Base-by-base conservation (phyloP, 495 filamentous ascomycete genomes). In the Hypoxylon fragiforme region DNA sequence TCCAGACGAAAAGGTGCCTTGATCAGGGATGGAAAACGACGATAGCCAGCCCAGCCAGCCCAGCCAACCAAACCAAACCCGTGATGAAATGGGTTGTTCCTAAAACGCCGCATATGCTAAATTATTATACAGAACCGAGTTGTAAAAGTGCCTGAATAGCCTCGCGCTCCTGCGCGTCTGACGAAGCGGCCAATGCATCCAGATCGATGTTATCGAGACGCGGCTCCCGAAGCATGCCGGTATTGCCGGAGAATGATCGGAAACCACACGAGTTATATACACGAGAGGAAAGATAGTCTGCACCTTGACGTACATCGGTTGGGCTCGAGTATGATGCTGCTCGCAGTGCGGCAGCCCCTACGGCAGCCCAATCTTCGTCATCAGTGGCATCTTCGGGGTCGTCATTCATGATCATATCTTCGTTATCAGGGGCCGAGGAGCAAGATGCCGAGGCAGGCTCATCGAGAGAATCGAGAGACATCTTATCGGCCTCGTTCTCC, bases 351-450 rank as follows among this genome's bases (percentile, higher is more conserved):
- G 85, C 90, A 15, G 92, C 89, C 20, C 91, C 92, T 38, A 96
- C 90, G 48, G 86, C 84, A 15, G 90, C 91, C 91, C 91, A 96
- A 73, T 98, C 92, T 69, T 98, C 94, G 57, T 96, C 91, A 70
- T 98, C 94, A n/a, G 94, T 97, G 44, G 85, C 79, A 66, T 95
- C 90, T 59, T 88, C 86, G 47, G 89, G 83, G 65, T 87, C 82
- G 60, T 81, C 77, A 55, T 71, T 71, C 78, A 81, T 78, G 61
- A 77, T 77, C 62, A 87, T 79, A 22, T 86, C 85, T 46, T 84
- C 83, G 34, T 85, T 84, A 59, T 86, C 85, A n/a, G 84, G 85
- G n/a, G 81, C 83, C 57, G 88, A 87, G 24, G 85, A 89, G 41
- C 86, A 86, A 34, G 88, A 88, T 30, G 82, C 85, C 50, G 86